A percentile compares a stretch with the other conserved stretches of the same genome.
Conservation (phyloP, 1,139 yeast genomes). For the Taiozyma onychis region DNA sequence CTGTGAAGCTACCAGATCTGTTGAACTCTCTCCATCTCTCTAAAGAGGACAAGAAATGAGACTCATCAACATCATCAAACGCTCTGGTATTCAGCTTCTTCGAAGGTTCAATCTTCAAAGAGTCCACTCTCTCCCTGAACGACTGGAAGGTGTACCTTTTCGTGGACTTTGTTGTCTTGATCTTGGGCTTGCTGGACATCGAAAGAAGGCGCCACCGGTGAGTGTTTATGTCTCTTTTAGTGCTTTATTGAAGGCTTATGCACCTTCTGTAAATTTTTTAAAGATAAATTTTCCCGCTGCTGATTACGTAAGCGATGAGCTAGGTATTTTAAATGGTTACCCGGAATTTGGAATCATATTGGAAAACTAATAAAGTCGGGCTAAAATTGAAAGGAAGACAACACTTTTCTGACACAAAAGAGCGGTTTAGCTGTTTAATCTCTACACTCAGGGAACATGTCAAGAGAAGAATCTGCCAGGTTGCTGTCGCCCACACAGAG, state of each 20-base stretch:
- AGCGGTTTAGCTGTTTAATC: background rate
- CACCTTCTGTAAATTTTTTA: background rate
- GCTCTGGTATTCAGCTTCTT: conserved; percentile 57
- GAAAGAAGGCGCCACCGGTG: background rate
- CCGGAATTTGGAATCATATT: background rate
- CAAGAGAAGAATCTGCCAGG: background rate
- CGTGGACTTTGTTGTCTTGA: conserved; percentile 44
- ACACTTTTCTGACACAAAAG: background rate
- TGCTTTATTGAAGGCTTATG: background rate
- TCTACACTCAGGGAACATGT: background rate
- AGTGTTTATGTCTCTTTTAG: background rate
- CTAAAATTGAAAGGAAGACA: background rate
- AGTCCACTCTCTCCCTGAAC: conserved; percentile 78
- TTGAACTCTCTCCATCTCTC: conserved; percentile 89
- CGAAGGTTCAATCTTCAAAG: conserved; percentile 80
- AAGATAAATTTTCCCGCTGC: background rate
- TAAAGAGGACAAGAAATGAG: conserved; percentile 74
- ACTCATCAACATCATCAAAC: conserved; percentile 65
- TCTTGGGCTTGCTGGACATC: conserved; percentile 22
- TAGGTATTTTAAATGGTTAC: background rate
- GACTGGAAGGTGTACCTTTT: conserved; percentile 66
- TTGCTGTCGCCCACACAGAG: background rate
- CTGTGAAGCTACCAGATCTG: conserved; percentile 66
- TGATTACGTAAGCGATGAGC: conserved; percentile 2
- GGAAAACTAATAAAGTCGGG: background rate